phyloP scores from a whole-genome alignment of 2,329 filamentous ascomycete species.

The Capronia epimyces region DNA sequence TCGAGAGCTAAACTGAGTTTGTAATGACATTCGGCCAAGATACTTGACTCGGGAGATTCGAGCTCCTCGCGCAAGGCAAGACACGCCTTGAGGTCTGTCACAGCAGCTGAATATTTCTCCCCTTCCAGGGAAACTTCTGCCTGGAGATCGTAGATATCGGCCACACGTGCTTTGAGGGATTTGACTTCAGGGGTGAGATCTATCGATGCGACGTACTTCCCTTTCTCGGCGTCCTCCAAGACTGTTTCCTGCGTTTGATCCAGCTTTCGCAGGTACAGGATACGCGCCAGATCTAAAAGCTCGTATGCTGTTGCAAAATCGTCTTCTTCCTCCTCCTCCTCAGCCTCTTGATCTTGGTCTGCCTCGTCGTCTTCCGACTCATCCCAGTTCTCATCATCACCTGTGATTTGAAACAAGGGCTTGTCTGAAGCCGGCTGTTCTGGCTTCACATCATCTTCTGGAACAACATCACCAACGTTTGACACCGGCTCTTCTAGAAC shows the following conservation, averaged over 20 bases:
- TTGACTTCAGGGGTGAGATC: conserved; percentile 38
- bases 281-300: conserved; percentile 57
- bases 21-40: conserved; percentile 91
- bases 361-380: conserved; percentile 70
- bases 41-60: conserved; percentile 71
- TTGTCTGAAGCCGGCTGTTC: conserved; percentile 50
- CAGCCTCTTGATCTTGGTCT: conserved; percentile 44
- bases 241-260: conserved; percentile 40
- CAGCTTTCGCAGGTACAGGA: conserved; percentile 54
- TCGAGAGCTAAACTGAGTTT: conserved; percentile 93
- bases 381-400: conserved; percentile 81
- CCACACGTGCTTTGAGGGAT: conserved; percentile 76
- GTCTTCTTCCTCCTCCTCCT: conserved; percentile 54
- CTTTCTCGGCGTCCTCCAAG: conserved; percentile 40
- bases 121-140: conserved; percentile 97
- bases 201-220: conserved; percentile 36
- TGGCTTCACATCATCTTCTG: conserved; percentile 34
- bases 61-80: conserved; percentile 74
- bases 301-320: conserved; percentile 61
- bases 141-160: conserved; percentile 88
- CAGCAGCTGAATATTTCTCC: conserved; percentile 84
- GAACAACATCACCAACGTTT: conserved; percentile 44
- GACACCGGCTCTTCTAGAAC: conserved; percentile 6
- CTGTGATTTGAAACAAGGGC: conserved; percentile 83
- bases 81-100: conserved; percentile 72